Conservation (phyloP, 2,329 filamentous ascomycete genomes). For the Sarocladiaceae sp. region DNA sequence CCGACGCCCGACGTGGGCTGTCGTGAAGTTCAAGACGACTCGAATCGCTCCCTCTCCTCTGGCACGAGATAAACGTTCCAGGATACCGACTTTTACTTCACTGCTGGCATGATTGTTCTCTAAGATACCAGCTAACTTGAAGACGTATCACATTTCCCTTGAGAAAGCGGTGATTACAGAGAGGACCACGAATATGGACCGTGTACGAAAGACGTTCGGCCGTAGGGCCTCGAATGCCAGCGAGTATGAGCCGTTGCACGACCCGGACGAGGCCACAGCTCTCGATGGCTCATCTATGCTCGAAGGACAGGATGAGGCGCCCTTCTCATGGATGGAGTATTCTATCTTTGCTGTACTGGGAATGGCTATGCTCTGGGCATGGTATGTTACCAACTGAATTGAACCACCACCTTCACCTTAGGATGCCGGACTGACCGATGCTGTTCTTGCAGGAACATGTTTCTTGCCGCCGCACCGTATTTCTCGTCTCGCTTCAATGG, state of each 20-base stretch:
- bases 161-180: not conserved
- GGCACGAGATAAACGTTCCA: too few relatives aligned
- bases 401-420: not conserved
- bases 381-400: slow-evolving; percentile 53
- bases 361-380: slow-evolving; percentile 95
- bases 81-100: too few relatives aligned
- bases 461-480: slow-evolving; percentile 90
- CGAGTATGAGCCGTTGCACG: slow-evolving; percentile 30
- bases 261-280: slow-evolving; percentile 21
- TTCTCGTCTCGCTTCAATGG: slow-evolving; percentile 77
- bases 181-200: slow-evolving; percentile 19
- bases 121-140: not conserved
- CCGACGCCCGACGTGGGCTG: slow-evolving; percentile 2
- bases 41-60: too few relatives aligned
- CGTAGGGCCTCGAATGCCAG: slow-evolving; percentile 16
- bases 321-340: slow-evolving; percentile 86
- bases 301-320: slow-evolving; percentile 32
- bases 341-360: slow-evolving; percentile 79
- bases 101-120: not conserved
- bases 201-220: slow-evolving; percentile 20
- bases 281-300: slow-evolving; percentile 21
- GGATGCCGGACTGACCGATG: slow-evolving; percentile 11
- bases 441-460: slow-evolving; percentile 76
- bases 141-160: not conserved
- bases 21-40: not conserved